Conservation (phyloP, 148 eudicot genomes). For the Agrostemma githago region DNA sequence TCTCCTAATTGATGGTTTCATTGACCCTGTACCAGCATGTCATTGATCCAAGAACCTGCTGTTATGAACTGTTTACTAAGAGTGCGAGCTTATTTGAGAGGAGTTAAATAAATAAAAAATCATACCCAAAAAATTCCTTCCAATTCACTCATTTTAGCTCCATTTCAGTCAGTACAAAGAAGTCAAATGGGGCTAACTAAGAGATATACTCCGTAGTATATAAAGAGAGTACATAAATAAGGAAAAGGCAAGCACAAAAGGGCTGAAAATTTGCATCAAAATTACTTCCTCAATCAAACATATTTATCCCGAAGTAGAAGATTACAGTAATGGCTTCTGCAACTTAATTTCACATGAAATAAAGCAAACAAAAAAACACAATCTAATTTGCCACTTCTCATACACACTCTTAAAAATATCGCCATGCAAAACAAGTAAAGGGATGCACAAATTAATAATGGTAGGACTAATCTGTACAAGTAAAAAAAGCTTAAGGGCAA, state of each 20-base stretch:
- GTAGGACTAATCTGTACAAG: neutral
- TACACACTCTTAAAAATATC: neutral
- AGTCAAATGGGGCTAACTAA: neutral
- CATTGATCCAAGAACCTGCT: slow-evolving; percentile 85
- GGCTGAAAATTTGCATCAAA: neutral
- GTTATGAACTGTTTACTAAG: slow-evolving; percentile 63
- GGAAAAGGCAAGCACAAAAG: slow-evolving; percentile 1
- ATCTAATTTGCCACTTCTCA: neutral
- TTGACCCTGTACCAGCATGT: slow-evolving; percentile 91
- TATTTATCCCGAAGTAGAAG: neutral
- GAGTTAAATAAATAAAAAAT: neutral
- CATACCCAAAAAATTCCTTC: no score
- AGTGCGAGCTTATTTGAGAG: slow-evolving; percentile 28
- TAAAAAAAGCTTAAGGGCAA: no score
- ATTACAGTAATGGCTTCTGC: neutral
- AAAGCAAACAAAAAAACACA: neutral
- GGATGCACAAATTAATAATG: neutral
- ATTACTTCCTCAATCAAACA: neutral
- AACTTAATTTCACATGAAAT: neutral
- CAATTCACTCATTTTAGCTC: neutral
- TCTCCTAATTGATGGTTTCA: slow-evolving; percentile 62
- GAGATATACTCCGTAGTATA: no score
- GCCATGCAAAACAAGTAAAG: no score
- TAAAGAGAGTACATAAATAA: neutral
- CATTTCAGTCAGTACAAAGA: neutral